Evolutionary conservation across 2,329 filamentous ascomycete species (phyloP).

Genomic region (Penicillium sp.): DNA sequence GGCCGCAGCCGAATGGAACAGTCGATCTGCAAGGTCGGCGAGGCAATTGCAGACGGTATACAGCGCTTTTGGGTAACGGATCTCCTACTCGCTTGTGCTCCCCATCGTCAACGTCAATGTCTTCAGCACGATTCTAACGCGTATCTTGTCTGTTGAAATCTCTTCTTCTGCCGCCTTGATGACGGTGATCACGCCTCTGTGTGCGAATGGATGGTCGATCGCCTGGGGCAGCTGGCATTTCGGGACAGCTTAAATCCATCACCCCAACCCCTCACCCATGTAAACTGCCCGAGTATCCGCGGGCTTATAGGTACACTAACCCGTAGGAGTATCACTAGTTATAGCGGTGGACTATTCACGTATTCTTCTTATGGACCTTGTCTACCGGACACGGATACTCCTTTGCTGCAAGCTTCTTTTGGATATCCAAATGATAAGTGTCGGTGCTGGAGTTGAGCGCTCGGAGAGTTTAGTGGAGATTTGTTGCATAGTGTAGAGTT

Average conservation of each 20-base stretch:
- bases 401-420: conserved; percentile 32
- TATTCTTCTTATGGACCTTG: conserved; percentile 41
- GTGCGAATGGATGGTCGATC: conserved; percentile 14
- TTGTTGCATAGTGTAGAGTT: conserved; percentile 33
- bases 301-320: conserved; percentile 27
- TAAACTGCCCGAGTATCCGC: conserved; percentile 36
- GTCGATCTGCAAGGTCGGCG: not conserved
- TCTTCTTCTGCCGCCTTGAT: conserved; percentile 8
- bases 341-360: conserved; percentile 36
- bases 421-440: conserved; percentile 45
- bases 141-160: not conserved
- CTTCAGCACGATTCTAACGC: not conserved
- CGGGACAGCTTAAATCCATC: conserved; percentile 23
- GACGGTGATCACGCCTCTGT: conserved; percentile 19
- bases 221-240: conserved; percentile 17
- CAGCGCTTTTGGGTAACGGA: not conserved
- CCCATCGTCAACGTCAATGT: not conserved
- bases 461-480: conserved; percentile 36
- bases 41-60: not conserved
- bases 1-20: conserved; percentile 5
- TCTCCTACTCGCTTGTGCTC: not conserved
- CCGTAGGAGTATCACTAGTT: conserved; percentile 32
- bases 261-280: conserved; percentile 25
- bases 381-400: conserved; percentile 32
- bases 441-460: conserved; percentile 37